Evolutionary conservation across 1,284 basidiomycete species (phyloP).

Genomic region (Afroboletus lepidellus): DNA sequence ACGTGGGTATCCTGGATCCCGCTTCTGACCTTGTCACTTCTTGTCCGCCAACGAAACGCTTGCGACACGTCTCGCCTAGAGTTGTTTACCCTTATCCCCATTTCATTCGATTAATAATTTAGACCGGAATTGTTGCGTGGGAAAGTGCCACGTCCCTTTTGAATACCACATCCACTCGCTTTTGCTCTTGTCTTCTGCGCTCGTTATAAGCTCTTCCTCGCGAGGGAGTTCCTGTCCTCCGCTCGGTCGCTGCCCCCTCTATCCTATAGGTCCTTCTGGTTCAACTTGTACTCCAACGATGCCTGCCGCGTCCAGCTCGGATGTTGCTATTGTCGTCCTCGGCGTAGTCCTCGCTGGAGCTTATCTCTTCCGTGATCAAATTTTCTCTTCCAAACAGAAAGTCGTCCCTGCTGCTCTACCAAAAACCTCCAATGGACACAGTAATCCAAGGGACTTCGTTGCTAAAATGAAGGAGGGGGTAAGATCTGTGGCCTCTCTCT

Average conservation of each 20-base stretch:
- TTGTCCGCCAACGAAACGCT: neutral
- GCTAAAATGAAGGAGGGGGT: constrained; percentile 88
- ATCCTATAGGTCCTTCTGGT: neutral
- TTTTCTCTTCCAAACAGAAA: constrained; percentile 66
- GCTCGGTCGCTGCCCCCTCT: neutral
- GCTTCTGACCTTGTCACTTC: neutral
- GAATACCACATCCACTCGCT: constrained; percentile 1
- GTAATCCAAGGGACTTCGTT: constrained; percentile 86
- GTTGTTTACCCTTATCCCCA: constrained; percentile 1
- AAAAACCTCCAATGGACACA: constrained; percentile 59
- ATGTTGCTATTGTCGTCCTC: constrained; percentile 66
- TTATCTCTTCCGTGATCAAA: constrained; percentile 77
- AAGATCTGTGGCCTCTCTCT: constrained; percentile 32
- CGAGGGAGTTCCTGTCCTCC: neutral
- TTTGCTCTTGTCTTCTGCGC: constrained; percentile 18
- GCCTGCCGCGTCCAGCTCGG: constrained; percentile 49
- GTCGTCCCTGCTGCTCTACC: constrained; percentile 44
- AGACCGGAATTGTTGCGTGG: constrained; percentile 21
- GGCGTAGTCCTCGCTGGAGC: constrained; percentile 69
- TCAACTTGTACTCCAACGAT: constrained; percentile 15
- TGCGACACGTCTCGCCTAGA: neutral
- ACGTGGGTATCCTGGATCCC: too few relatives aligned
- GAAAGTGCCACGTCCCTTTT: constrained; percentile 29
- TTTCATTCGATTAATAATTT: constrained; percentile 2
- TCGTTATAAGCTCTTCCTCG: constrained; percentile 5